Evolutionary conservation across 306 rosid species (phyloP).

Genomic region (Trifolium subterraneum): DNA sequence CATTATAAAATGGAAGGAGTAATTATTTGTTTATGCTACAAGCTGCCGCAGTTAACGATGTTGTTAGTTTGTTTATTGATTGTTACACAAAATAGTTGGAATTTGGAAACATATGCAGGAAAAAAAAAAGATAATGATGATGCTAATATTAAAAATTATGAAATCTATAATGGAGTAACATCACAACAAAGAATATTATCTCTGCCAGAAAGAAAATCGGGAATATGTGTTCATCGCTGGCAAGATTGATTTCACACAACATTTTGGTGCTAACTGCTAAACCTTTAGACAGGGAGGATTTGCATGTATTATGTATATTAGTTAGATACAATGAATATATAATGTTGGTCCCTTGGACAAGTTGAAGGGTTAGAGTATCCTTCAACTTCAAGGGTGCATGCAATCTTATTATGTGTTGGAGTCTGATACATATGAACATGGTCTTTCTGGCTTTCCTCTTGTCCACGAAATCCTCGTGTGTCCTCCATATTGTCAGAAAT

Average conservation of each 20-base stretch:
- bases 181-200: constrained; percentile 1
- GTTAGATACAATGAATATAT: neutral
- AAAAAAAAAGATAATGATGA: too few relatives aligned
- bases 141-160: neutral
- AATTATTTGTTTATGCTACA: too few relatives aligned
- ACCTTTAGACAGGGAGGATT: neutral
- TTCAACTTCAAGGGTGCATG: constrained; percentile 15
- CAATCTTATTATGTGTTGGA: constrained; percentile 4
- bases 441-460: neutral
- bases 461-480: neutral
- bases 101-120: too few relatives aligned
- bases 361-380: neutral
- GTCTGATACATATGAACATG: neutral
- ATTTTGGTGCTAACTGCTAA: neutral
- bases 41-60: too few relatives aligned
- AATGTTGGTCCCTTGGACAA: neutral
- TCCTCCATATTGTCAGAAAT: too few relatives aligned
- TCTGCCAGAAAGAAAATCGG: neutral
- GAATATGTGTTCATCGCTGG: neutral
- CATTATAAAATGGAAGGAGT: too few relatives aligned
- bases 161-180: neutral
- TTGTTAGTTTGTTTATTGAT: too few relatives aligned
- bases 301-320: neutral
- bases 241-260: neutral
- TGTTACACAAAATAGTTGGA: too few relatives aligned